Conservation (phyloP, 768 basidiomycete genomes). For the Termitomyces eurrhizus region DNA sequence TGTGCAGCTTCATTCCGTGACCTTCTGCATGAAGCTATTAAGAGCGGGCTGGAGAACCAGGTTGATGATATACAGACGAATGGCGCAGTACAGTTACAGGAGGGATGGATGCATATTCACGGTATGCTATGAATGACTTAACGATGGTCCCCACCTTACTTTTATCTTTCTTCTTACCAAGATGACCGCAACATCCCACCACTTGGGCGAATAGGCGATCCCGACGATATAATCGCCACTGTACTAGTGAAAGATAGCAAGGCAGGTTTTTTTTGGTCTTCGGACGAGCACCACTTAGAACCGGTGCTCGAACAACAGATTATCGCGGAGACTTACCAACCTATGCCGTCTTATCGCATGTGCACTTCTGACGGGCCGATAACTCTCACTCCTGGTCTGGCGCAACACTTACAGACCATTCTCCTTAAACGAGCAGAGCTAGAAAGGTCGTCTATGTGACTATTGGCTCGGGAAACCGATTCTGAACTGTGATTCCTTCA, state of each 20-base stretch:
- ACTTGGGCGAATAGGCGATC: conserved; percentile 72
- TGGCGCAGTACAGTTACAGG: conserved; percentile 57
- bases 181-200: conserved; percentile 75
- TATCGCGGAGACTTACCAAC: conserved; percentile 66
- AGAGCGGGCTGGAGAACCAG: conserved; percentile 47
- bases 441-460: conserved; percentile 20
- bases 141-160: neutral
- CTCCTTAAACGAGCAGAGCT: conserved; percentile 29
- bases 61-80: conserved; percentile 65
- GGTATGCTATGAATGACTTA: conserved; percentile 25
- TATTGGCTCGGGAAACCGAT: conserved; percentile 1
- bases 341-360: conserved; percentile 81
- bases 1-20: conserved; percentile 52
- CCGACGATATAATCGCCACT: conserved; percentile 79
- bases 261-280: conserved; percentile 29
- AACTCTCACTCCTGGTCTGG: conserved; percentile 66
- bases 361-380: conserved; percentile 73
- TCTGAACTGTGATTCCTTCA: neutral
- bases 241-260: conserved; percentile 70
- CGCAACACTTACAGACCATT: conserved; percentile 37
- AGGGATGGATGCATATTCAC: conserved; percentile 89
- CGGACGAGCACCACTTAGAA: neutral
- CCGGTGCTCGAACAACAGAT: conserved; percentile 38
- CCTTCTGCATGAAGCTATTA: conserved; percentile 58
- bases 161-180: conserved; percentile 21